These are phyloP conservation scores for Penicillium aurantiogriseum DNA, from an alignment of 2,329 filamentous ascomycete species.

Conservation along the genomic window DNA sequence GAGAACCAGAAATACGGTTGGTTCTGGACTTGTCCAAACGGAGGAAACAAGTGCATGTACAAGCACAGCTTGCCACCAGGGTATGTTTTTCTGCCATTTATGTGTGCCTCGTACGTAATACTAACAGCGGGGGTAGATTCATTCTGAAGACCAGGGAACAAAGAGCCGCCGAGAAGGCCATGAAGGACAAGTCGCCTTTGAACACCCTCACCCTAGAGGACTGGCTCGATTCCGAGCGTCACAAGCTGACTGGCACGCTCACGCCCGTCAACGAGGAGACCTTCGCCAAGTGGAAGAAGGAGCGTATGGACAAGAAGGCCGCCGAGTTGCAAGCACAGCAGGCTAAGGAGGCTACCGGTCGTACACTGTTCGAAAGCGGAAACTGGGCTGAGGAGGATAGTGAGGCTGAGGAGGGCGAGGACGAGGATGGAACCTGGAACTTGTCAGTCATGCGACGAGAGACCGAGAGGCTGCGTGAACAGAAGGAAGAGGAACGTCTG, in stretches of 20 bases:
- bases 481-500: slow-evolving; percentile 74
- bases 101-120: background rate
- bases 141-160: slow-evolving; percentile 98
- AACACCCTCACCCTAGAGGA: slow-evolving; percentile 95
- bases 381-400: slow-evolving; percentile 74
- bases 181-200: slow-evolving; percentile 92
- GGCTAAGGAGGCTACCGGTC: slow-evolving; percentile 92
- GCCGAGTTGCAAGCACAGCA: slow-evolving; percentile 87
- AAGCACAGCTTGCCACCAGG: slow-evolving; percentile 92
- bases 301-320: slow-evolving; percentile 89
- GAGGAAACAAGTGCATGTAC: slow-evolving; percentile 97
- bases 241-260: slow-evolving; percentile 86
- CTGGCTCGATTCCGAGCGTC: slow-evolving; percentile 92
- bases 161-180: slow-evolving; percentile 87
- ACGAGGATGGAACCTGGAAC: slow-evolving; percentile 67
- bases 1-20: slow-evolving; percentile 99
- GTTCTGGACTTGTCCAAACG: slow-evolving; percentile 98
- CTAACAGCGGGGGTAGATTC: slow-evolving; percentile 60
- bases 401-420: slow-evolving; percentile 53
- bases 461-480: slow-evolving; percentile 71
- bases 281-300: slow-evolving; percentile 97
- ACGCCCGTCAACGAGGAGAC: slow-evolving; percentile 91
- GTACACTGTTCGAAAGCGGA: slow-evolving; percentile 93
- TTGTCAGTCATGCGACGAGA: slow-evolving; percentile 77
- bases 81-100: slow-evolving; percentile 54